Evolutionary conservation across 768 basidiomycete genomes (phyloP), one percentile per base, ranked within the genome.

Genomic region (Suillus luteus): DNA sequence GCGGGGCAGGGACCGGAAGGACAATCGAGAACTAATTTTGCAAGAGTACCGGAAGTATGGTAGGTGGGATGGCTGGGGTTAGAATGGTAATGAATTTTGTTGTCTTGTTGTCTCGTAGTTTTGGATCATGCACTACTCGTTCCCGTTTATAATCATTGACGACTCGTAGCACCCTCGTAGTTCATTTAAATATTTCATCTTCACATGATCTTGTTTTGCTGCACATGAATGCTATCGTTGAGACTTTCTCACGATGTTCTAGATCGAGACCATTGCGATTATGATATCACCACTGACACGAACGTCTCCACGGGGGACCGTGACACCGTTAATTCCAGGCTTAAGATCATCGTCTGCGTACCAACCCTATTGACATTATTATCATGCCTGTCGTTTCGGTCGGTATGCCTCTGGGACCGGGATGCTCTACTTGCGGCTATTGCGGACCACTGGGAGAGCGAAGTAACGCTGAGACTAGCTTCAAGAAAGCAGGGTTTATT

Each of bases 11-110:
- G 76, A 78, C 59, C 79, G 74, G 67, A 86, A 85, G 72, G 84
- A 88, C 64, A 83, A 85, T 64, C 80, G 86, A 55, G 85, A 89
- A 35, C 89, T 93, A 72, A 79, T 82, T 14, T 72, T 95, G 58
- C 81, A 86, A 68, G 93, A 95, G 73, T 95, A 88, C 74, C 79
- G 92, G 66, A 82, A 89, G 67, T 95, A 88, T 71, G 94, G 93
- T 27, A 81, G 91, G 62, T 94, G 93, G 92, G 93, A 95, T 80
- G 93, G 93, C 0, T 95, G 93, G 93, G 86, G 81, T 38, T 88
- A 74, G 64, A 62, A 2, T 38, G 19, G 5, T 35, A n/a, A 17
- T 12, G 22, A 12, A 57, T 10, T 59, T 24, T 55, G 41, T 37
- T 46, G 17, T 55, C 35, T 55, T 35, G 19, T 6, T 31, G 8